Conservation (phyloP, 2,329 filamentous ascomycete species). For the Ilyonectria robusta region DNA sequence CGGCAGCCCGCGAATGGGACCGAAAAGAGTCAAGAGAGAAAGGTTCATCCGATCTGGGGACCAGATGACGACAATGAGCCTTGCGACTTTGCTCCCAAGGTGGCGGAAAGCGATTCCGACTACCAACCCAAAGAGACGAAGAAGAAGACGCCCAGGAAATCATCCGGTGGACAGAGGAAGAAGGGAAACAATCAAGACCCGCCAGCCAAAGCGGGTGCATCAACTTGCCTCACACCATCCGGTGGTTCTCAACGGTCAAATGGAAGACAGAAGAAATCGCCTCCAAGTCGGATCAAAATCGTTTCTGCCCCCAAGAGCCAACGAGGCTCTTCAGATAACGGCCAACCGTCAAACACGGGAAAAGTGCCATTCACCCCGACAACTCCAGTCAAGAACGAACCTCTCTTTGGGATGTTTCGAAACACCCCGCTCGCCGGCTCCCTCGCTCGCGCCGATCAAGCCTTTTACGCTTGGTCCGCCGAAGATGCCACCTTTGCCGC, state of each 20-base stretch:
- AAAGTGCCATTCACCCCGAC: background rate
- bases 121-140: slow-evolving; percentile 32
- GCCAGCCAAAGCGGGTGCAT: background rate
- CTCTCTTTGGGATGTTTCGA: slow-evolving; percentile 42
- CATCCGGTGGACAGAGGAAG: slow-evolving; percentile 22
- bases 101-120: slow-evolving; percentile 36
- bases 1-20: too few relatives aligned
- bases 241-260: background rate
- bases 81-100: slow-evolving; percentile 17
- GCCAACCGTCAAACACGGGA: background rate
- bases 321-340: background rate
- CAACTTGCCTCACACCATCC: background rate
- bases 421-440: slow-evolving; percentile 28
- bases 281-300: background rate
- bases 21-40: background rate
- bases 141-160: slow-evolving; percentile 24
- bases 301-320: background rate
- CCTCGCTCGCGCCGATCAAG: slow-evolving; percentile 17
- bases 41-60: background rate
- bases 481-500: slow-evolving; percentile 42
- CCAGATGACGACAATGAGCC: background rate
- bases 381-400: slow-evolving; percentile 30
- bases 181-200: background rate
- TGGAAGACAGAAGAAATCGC: too few relatives aligned
- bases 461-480: slow-evolving; percentile 45